Evolutionary conservation across 2,329 filamentous ascomycete species (phyloP), one percentile per base, ranked within the genome.

Genomic region (Thelonectria rubi): DNA sequence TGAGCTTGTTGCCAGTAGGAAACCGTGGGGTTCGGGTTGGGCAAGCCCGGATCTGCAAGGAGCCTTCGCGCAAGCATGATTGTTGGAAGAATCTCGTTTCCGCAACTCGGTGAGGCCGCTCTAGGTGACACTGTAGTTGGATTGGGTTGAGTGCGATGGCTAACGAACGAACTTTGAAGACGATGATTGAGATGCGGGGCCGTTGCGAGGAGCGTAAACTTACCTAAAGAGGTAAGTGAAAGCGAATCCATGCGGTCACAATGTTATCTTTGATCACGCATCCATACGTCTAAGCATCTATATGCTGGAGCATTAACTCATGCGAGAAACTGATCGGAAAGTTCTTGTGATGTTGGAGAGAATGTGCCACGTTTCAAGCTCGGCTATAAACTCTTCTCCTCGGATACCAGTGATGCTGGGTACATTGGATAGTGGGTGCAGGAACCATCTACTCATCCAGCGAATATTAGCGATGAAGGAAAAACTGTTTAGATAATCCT

Each of bases 1-100:
- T 47, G 21, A n/a, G 45, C 11, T 24, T 47, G 20, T 21, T 47
- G 45, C 45, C 45, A 47, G 21, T 47, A 47, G 12, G 45, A 47
- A 30, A 9, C 21, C 14, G 45, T 47, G 21, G 45, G 45, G 14
- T 30, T 47, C 21, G 45, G 24, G 14, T 24, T 26, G 12, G 45
- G 45, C 45, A 47, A 47, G 10, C 45, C 45, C 21, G 45, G 45
- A 26, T 47, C 45, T 4, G 45, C 45, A 3, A 47, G 24, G 2
- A 47, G 24, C 17, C 14, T 47, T n/a, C 45, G 45, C 14, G 45
- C 45, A 7, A 47, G 45, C 45, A 47, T 47, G 24, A 8, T 30
- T 14, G 21, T 47, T 43, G 34, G 26, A 30, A 5, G 26, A 30
- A 8, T 37, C 12, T 37, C 12, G 34, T 2, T 37, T 34, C 14